These are phyloP conservation scores for Eucalyptus paniculata DNA, from an alignment of 345 rosid genomes.

Conservation along the genomic window DNA sequence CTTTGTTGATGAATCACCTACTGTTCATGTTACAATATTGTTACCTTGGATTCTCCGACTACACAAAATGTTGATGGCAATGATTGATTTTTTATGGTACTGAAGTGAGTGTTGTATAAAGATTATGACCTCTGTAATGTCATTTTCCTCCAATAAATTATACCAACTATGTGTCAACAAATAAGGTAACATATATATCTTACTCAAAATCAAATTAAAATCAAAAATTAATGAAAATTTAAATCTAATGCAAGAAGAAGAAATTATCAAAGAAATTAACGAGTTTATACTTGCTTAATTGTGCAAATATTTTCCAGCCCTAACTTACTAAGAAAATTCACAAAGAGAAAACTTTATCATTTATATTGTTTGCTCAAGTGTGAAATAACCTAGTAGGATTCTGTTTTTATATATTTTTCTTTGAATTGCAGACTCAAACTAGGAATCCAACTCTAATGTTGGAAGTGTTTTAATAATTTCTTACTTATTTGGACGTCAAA, in stretches of 20 bases:
- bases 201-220: neutral
- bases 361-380: neutral
- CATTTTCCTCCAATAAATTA: neutral
- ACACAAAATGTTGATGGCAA: neutral
- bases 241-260: neutral
- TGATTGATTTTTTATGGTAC: neutral
- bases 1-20: neutral
- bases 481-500: neutral
- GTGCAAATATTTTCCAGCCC: no score
- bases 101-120: neutral
- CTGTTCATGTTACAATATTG: neutral
- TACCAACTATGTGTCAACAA: neutral
- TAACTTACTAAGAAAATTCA: neutral
- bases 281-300: no score
- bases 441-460: neutral
- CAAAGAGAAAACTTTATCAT: neutral
- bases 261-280: neutral
- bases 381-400: neutral
- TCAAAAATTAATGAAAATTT: neutral
- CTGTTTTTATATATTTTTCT: neutral
- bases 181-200: neutral
- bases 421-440: neutral
- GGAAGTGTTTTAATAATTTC: neutral
- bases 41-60: neutral
- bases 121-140: neutral